Percentiles rank a stretch among this genome's conserved stretches.
These are phyloP conservation scores for Stephania japonica DNA, from an alignment of 164 flowering plant species.

Conservation along the genomic window DNA sequence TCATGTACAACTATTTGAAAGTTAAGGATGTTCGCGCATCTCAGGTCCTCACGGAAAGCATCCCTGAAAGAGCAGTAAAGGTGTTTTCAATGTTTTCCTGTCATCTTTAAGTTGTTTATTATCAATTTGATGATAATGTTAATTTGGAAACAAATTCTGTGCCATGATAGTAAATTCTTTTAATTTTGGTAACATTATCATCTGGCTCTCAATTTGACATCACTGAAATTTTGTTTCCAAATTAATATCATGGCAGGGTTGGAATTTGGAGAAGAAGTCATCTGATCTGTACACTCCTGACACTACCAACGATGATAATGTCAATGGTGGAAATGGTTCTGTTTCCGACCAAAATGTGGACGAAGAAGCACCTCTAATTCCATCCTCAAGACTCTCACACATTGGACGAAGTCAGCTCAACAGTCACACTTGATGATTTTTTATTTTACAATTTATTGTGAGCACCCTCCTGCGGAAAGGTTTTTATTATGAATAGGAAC, in stretches of 20 bases:
- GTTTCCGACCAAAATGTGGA: slow-evolving; percentile 37
- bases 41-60: slow-evolving; percentile 48
- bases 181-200: too few species aligned
- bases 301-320: slow-evolving; percentile 28
- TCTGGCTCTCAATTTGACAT: too few species aligned
- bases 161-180: too few species aligned
- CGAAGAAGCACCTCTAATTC: slow-evolving; percentile 77
- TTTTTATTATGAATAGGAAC: background rate
- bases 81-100: slow-evolving; percentile 17
- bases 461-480: background rate
- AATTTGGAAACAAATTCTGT: too few species aligned
- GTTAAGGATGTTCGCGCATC: slow-evolving; percentile 78
- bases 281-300: slow-evolving; percentile 53
- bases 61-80: slow-evolving; percentile 57
- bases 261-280: slow-evolving; percentile 85
- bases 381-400: slow-evolving; percentile 65
- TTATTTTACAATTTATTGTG: background rate
- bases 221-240: background rate
- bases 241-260: slow-evolving; percentile 39
- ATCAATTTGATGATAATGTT: too few species aligned
- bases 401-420: slow-evolving; percentile 63
- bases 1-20: slow-evolving; percentile 94
- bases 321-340: slow-evolving; percentile 24
- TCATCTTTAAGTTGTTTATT: background rate
- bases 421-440: slow-evolving; percentile 30